Conservation (phyloP, 352 stramenopile genomes). For the Pythium apleroticum region DNA sequence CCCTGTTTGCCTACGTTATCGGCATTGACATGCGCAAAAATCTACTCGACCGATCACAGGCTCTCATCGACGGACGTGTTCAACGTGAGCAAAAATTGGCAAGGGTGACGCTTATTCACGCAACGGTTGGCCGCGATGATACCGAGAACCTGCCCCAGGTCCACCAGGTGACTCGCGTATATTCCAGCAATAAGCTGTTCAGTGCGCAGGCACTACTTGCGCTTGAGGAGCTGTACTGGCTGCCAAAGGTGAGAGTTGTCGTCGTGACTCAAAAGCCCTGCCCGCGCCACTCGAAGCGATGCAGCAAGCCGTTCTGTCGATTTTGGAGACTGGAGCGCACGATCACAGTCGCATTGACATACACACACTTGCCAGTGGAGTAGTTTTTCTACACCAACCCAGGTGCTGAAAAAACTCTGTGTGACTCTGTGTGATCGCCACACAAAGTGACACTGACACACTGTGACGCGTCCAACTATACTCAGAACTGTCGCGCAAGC, state of each 20-base stretch:
- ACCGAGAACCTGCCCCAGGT: not conserved
- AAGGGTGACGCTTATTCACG: not conserved
- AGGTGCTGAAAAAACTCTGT: no score
- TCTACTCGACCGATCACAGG: not conserved
- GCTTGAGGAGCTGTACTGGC: not conserved
- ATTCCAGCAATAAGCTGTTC: not conserved
- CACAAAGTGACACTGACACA: no score
- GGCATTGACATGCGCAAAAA: not conserved
- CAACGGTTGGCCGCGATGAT: not conserved
- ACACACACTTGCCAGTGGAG: no score
- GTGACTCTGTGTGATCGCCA: no score
- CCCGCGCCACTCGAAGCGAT: no score
- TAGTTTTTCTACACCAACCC: no score
- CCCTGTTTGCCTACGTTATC: not conserved
- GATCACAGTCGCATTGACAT: no score
- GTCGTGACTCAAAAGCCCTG: no score
- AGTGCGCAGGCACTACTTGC: not conserved
- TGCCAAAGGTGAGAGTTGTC: not conserved
- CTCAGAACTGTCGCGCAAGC: no score
- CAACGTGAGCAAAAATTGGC: not conserved
- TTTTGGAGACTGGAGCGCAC: no score
- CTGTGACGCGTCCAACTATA: no score
- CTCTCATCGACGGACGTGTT: not conserved
- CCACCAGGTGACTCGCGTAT: not conserved
- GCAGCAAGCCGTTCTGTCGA: no score